These are phyloP conservation scores for Breviolum minutum DNA, from an alignment of 73 alveolate genomes.

Conservation along the genomic window DNA sequence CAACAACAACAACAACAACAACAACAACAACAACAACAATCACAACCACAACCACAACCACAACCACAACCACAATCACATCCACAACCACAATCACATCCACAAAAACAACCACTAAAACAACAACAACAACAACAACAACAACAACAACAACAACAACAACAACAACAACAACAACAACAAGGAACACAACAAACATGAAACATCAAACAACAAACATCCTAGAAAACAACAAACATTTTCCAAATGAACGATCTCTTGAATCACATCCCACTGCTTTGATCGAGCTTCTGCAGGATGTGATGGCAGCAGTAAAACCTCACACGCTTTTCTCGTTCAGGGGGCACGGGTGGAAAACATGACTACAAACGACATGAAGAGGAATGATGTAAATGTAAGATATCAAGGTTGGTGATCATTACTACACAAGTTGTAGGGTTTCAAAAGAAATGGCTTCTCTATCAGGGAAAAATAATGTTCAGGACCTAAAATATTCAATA, in stretches of 20 bases:
- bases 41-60: too few relatives aligned
- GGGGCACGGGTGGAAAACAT: neutral
- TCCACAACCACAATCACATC: too few relatives aligned
- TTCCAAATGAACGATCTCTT: neutral
- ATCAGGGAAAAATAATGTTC: neutral
- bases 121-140: neutral
- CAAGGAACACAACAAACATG: neutral
- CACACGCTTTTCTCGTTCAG: too few relatives aligned
- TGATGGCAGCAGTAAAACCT: constrained; percentile 20
- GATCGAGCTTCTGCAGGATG: neutral
- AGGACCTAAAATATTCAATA: too few relatives aligned
- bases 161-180: neutral
- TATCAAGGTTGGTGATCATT: neutral
- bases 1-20: neutral
- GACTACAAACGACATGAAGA: neutral
- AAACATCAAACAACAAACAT: neutral
- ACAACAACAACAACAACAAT: neutral
- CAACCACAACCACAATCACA: too few relatives aligned
- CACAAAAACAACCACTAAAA: too few relatives aligned
- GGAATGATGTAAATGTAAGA: neutral
- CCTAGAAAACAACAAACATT: neutral
- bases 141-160: neutral
- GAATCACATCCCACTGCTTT: neutral
- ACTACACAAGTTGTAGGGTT: neutral
- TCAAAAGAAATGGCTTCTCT: neutral